These are phyloP conservation scores for Podospora comata DNA, from an alignment of 495 filamentous ascomycete genomes.

Conservation along the genomic window DNA sequence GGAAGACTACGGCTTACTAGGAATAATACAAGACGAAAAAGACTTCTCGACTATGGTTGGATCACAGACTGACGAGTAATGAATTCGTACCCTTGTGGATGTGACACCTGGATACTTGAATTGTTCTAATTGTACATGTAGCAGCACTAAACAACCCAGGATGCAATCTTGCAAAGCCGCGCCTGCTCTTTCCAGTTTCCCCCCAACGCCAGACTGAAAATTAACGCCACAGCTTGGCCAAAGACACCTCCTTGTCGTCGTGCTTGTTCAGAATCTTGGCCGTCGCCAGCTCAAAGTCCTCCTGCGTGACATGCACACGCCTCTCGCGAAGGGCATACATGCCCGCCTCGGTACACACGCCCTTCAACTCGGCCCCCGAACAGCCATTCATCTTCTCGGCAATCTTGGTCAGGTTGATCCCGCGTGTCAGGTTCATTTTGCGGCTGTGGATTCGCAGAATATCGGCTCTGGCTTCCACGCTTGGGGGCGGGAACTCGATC, in stretches of 20 bases:
- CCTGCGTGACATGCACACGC: constrained; percentile 96
- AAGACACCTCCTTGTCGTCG: constrained; percentile 84
- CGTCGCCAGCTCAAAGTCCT: constrained; percentile 97
- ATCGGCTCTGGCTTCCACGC: constrained; percentile 93
- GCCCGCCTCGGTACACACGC: constrained; percentile 92
- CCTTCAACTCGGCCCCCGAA: constrained; percentile 94
- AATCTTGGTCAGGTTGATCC: constrained; percentile 97
- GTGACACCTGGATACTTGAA: not conserved
- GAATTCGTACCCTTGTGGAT: too few relatives aligned
- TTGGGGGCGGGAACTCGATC: constrained; percentile 98
- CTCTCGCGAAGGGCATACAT: constrained; percentile 97
- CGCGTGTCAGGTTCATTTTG: constrained; percentile 96
- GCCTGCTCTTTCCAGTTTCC: not conserved
- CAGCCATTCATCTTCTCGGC: constrained; percentile 99
- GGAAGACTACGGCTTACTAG: too few relatives aligned
- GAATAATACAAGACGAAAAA: too few relatives aligned
- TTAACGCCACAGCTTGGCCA: constrained; percentile 40
- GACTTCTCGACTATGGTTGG: too few relatives aligned
- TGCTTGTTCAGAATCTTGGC: constrained; percentile 99
- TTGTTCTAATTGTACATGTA: not conserved
- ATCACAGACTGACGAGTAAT: too few relatives aligned
- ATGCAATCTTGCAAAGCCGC: not conserved
- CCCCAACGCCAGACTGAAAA: not conserved
- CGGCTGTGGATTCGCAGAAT: constrained; percentile 95
- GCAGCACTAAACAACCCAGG: not conserved